phyloP scores from a whole-genome alignment of 2,329 filamentous ascomycete genomes.

The Xenoacremonium recifei region DNA sequence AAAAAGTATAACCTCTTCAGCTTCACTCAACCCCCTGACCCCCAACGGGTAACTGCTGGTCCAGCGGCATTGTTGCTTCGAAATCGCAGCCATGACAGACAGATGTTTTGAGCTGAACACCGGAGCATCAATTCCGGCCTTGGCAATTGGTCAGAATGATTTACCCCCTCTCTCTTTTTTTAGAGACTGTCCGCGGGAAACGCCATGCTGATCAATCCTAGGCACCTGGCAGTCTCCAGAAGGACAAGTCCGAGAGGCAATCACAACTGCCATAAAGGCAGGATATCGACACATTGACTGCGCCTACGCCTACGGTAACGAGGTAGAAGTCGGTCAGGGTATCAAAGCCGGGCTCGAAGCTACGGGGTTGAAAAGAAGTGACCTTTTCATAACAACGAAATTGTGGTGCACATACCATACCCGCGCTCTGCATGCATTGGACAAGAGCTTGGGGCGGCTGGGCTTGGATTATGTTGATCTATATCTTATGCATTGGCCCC shows the following conservation, averaged over 20 bases:
- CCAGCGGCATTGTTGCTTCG: no score
- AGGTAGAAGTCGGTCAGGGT: neutral
- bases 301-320: neutral
- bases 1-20: neutral
- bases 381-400: neutral
- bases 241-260: neutral
- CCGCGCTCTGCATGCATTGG: conserved; percentile 44
- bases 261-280: neutral
- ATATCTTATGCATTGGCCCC: conserved; percentile 12
- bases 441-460: conserved; percentile 47
- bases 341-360: neutral
- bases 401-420: conserved; percentile 31
- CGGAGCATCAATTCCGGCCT: neutral
- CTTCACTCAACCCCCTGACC: no score
- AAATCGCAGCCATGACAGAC: neutral
- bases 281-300: neutral
- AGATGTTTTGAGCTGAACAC: neutral
- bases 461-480: conserved; percentile 48
- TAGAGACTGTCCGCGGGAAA: no score
- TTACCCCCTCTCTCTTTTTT: no score
- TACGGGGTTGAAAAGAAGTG: neutral
- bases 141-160: no score
- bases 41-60: no score
- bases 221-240: neutral
- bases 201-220: no score